These are phyloP conservation scores for Solanum verrucosum DNA, from an alignment of 257 asterid species.

Conservation along the genomic window DNA sequence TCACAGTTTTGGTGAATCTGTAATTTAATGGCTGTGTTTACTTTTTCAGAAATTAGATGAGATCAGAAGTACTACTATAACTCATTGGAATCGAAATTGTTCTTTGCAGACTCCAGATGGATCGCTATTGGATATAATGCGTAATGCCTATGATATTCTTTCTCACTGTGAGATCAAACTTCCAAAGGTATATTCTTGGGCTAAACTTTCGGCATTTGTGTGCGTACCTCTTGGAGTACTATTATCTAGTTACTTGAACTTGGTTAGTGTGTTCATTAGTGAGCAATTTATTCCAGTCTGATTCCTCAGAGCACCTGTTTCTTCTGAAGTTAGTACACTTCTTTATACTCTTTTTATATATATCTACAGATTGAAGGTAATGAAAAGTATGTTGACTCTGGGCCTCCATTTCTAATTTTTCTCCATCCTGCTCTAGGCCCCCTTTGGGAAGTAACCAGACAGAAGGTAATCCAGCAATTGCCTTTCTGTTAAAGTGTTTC, in stretches of 20 bases:
- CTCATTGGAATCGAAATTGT: constrained; percentile 6
- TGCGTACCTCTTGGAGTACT: background rate
- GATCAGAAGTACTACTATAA: background rate
- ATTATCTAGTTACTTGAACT: background rate
- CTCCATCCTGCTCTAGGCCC: constrained; percentile 99
- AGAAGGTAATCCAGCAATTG: constrained; percentile 45
- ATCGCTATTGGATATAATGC: constrained; percentile 81
- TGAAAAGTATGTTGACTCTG: constrained; percentile 65
- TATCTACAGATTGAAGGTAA: constrained; percentile 61
- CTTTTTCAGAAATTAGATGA: background rate
- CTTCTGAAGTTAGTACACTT: background rate
- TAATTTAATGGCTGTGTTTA: background rate
- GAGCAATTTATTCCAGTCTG: background rate
- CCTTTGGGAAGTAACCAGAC: constrained; percentile 90
- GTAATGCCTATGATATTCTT: constrained; percentile 94
- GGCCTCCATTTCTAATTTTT: constrained; percentile 87
- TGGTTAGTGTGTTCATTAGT: background rate
- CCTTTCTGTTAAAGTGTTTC: background rate
- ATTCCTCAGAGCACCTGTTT: background rate
- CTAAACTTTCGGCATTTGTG: background rate
- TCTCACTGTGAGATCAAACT: constrained; percentile 67
- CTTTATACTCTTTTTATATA: background rate
- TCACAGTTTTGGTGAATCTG: background rate
- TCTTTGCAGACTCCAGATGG: constrained; percentile 97
- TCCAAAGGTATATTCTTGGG: constrained; percentile 54